Base-by-base conservation (phyloP, 495 filamentous ascomycete genomes). In the Penicillium waksmanii region DNA sequence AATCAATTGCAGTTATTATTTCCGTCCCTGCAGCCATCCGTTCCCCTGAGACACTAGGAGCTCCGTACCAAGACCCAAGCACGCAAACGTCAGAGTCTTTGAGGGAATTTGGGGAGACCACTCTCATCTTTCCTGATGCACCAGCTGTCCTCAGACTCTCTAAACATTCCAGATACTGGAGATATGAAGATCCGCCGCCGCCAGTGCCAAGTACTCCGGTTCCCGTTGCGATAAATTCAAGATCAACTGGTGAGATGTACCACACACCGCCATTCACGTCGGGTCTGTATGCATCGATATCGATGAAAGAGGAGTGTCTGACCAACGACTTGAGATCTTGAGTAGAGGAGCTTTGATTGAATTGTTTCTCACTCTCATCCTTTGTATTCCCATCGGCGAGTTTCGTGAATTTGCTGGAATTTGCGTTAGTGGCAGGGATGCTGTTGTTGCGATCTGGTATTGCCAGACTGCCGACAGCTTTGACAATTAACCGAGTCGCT, bases 281-380 rank as follows among this genome's bases (percentile, higher is more conserved):
- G 0, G 85, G 85, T 33, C 61, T 74, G 62, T 87, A 87, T 1
- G 64, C 73, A 5, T 69, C 58, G 15, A 84, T 73, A 47, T 86
- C 76, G 1, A 82, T 42, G 2, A 46, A 47, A 18, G 51, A 33
- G 19, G 63, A 56, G 19, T 53, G 43, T 18, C 60, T 62, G 5
- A 53, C 36, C 1, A 47, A 31, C 3, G 58, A 59, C 31, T 51
- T 19, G 13, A 53, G 38, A 12, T 54, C 19, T 43, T 57, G 27
- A 31, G 6, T 46, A 11, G 55, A 13, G 27, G 44, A 50, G n/a
- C 49, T 53, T 52, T 47, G 34, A 13, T 27, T 17, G 6, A 52
- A 47, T 5, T 56, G 25, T 25, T 58, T 60, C 44, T 66, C 59
- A 10, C 27, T 12, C 19, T 61, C 62, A 17, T 53, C 47, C 23